Conservation (phyloP, 2,329 filamentous ascomycete species). For the Annulohypoxylon truncatum region DNA sequence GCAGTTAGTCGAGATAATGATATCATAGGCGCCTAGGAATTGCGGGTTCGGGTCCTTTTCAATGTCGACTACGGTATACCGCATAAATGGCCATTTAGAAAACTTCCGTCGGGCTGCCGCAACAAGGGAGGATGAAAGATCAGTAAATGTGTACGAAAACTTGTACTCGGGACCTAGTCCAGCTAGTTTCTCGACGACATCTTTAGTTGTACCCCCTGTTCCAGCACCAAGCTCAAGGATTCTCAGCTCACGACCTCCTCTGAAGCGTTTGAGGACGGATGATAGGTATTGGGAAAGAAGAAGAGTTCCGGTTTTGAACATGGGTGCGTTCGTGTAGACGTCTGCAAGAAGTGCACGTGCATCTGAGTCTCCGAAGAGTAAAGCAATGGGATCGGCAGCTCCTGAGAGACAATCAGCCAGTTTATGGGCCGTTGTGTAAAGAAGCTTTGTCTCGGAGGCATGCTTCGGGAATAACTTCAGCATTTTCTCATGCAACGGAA, state of each 20-base stretch:
- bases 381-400: not conserved
- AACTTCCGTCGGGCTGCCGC: slow-evolving; percentile 45
- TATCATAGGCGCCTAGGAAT: slow-evolving; percentile 43
- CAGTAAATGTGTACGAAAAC: slow-evolving; percentile 55
- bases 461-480: not conserved
- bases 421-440: not conserved
- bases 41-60: slow-evolving; percentile 43
- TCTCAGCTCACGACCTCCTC: not conserved
- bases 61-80: slow-evolving; percentile 48
- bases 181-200: slow-evolving; percentile 48
- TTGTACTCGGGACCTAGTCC: slow-evolving; percentile 44
- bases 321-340: slow-evolving; percentile 51
- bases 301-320: slow-evolving; percentile 28
- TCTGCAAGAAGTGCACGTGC: slow-evolving; percentile 19
- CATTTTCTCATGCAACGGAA: not conserved
- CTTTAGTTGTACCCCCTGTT: slow-evolving; percentile 43
- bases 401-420: not conserved
- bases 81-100: slow-evolving; percentile 37
- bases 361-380: slow-evolving; percentile 46
- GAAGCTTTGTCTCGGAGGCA: not conserved
- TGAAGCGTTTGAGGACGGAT: not conserved
- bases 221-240: slow-evolving; percentile 15
- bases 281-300: slow-evolving; percentile 1
- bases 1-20: slow-evolving; percentile 53
- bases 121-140: slow-evolving; percentile 53